phyloP scores from a whole-genome alignment of 495 filamentous ascomycete species.

The Thermothielavioides terrestris region DNA sequence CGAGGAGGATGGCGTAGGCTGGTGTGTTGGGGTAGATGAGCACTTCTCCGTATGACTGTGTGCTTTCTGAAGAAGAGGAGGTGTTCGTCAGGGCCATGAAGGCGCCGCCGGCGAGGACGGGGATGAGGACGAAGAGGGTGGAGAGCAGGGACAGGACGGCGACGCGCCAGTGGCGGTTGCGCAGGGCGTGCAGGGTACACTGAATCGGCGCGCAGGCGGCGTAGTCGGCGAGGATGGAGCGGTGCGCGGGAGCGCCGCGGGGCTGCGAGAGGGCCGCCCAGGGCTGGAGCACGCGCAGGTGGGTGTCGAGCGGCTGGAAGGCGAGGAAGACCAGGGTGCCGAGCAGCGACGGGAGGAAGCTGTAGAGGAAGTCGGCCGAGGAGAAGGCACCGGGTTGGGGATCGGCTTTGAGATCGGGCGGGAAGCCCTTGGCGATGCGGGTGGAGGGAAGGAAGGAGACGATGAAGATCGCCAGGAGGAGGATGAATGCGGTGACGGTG shows the following conservation, averaged over 20 bases:
- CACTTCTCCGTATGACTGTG: too few relatives aligned
- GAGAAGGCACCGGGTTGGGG: slow-evolving; percentile 63
- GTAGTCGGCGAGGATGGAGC: slow-evolving; percentile 69
- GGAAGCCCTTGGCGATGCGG: slow-evolving; percentile 58
- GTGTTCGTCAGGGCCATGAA: slow-evolving; percentile 70
- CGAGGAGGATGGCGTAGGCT: slow-evolving; percentile 60
- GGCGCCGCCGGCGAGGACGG: slow-evolving; percentile 66
- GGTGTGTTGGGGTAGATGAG: slow-evolving; percentile 62
- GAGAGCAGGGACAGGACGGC: slow-evolving; percentile 61
- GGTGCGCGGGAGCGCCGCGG: slow-evolving; percentile 55
- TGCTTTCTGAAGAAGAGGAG: too few relatives aligned
- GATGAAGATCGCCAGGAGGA: slow-evolving; percentile 64
- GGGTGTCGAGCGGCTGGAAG: slow-evolving; percentile 68
- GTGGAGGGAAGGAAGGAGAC: slow-evolving; percentile 65
- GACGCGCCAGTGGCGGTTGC: slow-evolving; percentile 61
- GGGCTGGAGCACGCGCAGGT: slow-evolving; percentile 65
- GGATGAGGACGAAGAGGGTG: slow-evolving; percentile 55
- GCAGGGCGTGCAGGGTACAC: slow-evolving; percentile 50
- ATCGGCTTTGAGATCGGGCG: slow-evolving; percentile 52
- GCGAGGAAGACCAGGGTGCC: slow-evolving; percentile 68
- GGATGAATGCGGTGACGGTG: slow-evolving; percentile 50
- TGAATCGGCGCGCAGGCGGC: slow-evolving; percentile 53
- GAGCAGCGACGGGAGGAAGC: slow-evolving; percentile 69
- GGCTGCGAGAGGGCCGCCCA: slow-evolving; percentile 57
- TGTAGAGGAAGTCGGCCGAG: slow-evolving; percentile 78